Percentiles rank a stretch among this genome's conserved stretches.
Conservation (phyloP, 805 yeast genomes). For the Saccharomycopsis babjevae region DNA sequence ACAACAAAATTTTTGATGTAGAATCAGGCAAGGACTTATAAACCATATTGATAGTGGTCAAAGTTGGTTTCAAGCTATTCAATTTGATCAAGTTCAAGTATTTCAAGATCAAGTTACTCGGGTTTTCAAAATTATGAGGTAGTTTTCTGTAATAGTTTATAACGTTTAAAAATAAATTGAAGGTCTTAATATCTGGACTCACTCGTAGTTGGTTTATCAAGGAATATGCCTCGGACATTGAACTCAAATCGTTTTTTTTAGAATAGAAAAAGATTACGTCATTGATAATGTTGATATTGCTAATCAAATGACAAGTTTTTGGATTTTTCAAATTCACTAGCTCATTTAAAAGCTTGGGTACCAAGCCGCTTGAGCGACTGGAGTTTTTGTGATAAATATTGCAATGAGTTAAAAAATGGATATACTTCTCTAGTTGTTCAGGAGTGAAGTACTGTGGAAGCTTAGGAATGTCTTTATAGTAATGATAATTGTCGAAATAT, state of each 20-base stretch:
- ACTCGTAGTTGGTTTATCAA: slow-evolving; percentile 31
- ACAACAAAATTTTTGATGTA: slow-evolving; percentile 24
- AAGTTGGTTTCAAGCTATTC: slow-evolving; percentile 25
- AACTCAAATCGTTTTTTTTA: slow-evolving; percentile 29
- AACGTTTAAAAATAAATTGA: slow-evolving; percentile 29
- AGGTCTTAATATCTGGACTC: slow-evolving; percentile 29
- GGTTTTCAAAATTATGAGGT: slow-evolving; percentile 21
- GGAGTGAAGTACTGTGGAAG: slow-evolving; percentile 23
- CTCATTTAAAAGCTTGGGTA: slow-evolving; percentile 29
- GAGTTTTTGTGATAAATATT: slow-evolving; percentile 28
- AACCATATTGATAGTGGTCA: slow-evolving; percentile 30
- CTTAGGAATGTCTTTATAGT: slow-evolving; percentile 30
- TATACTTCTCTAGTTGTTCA: slow-evolving; percentile 24
- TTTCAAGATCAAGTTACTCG: slow-evolving; percentile 14
- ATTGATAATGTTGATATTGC: slow-evolving; percentile 27
- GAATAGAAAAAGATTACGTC: slow-evolving; percentile 31
- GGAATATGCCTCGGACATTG: slow-evolving; percentile 30
- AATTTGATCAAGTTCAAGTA: slow-evolving; percentile 10
- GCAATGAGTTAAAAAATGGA: slow-evolving; percentile 30
- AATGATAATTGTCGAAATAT: background rate
- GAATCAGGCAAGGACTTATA: slow-evolving; percentile 27
- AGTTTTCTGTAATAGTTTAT: slow-evolving; percentile 24
- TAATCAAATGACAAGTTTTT: slow-evolving; percentile 24
- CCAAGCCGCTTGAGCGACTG: slow-evolving; percentile 29
- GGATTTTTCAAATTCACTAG: slow-evolving; percentile 32